Percentiles rank a stretch among this genome's conserved stretches.
Conservation (phyloP, 2,329 filamentous ascomycete species). For the Stylonectria norvegica region DNA sequence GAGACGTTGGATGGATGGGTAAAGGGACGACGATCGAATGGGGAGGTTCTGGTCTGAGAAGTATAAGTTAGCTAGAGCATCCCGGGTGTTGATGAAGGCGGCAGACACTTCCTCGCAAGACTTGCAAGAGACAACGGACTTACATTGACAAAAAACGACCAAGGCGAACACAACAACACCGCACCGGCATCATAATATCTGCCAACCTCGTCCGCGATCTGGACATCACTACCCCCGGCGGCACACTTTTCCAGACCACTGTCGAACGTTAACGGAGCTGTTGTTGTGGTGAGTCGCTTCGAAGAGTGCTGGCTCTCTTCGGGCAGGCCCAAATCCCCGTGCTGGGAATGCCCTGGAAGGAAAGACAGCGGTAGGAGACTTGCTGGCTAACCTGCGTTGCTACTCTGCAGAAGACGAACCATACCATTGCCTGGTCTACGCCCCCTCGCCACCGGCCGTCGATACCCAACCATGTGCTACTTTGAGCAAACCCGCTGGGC, state of each 20-base stretch:
- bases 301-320: too few relatives aligned
- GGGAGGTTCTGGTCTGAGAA: slow-evolving; percentile 24
- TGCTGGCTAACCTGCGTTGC: slow-evolving; percentile 2
- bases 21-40: slow-evolving; percentile 24
- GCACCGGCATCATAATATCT: too few relatives aligned
- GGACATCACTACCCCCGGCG: too few relatives aligned
- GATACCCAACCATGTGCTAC: slow-evolving; percentile 71
- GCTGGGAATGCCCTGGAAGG: neutral
- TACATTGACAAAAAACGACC: neutral
- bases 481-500: slow-evolving; percentile 84
- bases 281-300: too few relatives aligned
- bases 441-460: slow-evolving; percentile 11
- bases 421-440: neutral
- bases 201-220: too few relatives aligned
- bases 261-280: too few relatives aligned
- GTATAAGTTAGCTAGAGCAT: slow-evolving; percentile 40
- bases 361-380: neutral
- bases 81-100: slow-evolving; percentile 18
- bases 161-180: too few relatives aligned
- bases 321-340: neutral
- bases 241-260: too few relatives aligned
- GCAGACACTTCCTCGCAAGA: slow-evolving; percentile 13
- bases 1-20: slow-evolving; percentile 25
- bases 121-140: slow-evolving; percentile 2
- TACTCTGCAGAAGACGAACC: slow-evolving; percentile 5